These are phyloP conservation scores for Colletotrichum spinosum DNA, from an alignment of 2,329 filamentous ascomycete species.

Conservation along the genomic window DNA sequence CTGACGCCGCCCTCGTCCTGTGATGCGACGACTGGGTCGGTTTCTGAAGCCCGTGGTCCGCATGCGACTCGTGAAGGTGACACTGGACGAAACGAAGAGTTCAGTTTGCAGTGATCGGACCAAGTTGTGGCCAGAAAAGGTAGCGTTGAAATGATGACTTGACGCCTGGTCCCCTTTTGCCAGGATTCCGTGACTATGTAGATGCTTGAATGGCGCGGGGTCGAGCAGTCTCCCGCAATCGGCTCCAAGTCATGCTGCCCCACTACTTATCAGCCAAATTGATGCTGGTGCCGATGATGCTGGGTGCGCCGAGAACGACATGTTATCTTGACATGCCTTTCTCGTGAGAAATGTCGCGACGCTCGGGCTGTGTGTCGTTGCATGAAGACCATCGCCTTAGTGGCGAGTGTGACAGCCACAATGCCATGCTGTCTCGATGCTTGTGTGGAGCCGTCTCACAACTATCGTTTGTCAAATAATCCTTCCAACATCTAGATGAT, in stretches of 20 bases:
- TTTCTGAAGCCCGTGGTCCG: background rate
- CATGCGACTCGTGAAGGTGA: conserved; percentile 12
- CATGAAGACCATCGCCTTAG: background rate
- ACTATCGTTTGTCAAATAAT: background rate
- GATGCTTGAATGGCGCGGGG: background rate
- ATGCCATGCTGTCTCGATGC: conserved; percentile 1
- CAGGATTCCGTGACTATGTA: conserved; percentile 4
- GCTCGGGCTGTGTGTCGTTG: conserved; percentile 1
- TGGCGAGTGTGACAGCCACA: background rate
- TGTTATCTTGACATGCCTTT: background rate
- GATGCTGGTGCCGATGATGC: too few relatives aligned
- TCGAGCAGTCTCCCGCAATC: conserved; percentile 1
- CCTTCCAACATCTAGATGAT: conserved; percentile 8
- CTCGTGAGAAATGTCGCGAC: background rate
- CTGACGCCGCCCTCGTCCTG: background rate
- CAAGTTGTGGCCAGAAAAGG: background rate
- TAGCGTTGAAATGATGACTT: background rate
- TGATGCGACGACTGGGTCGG: background rate
- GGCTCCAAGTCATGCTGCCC: conserved; percentile 11
- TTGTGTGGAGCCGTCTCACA: background rate
- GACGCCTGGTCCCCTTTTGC: background rate
- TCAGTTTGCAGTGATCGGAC: background rate
- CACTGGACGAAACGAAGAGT: background rate
- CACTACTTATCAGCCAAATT: background rate
- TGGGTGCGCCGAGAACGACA: background rate